Conservation (phyloP, 2,329 filamentous ascomycete species). For the Didymella sp. region DNA sequence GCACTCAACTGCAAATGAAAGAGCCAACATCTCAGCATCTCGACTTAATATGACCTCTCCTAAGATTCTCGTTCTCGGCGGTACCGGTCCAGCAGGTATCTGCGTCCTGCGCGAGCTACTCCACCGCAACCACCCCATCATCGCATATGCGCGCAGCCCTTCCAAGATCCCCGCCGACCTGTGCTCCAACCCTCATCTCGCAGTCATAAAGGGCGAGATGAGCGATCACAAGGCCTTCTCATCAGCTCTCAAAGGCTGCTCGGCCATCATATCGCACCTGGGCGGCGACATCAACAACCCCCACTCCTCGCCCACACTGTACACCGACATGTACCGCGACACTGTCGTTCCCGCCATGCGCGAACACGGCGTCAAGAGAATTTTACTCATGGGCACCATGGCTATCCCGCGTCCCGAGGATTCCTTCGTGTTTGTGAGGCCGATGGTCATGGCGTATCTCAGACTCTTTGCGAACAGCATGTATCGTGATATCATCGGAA, state of each 20-base stretch:
- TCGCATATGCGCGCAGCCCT: conserved; percentile 8
- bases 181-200: background rate
- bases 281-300: background rate
- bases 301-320: background rate
- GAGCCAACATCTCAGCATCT: background rate
- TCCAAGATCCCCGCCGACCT: conserved; percentile 6
- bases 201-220: background rate
- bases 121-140: background rate
- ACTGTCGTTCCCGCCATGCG: background rate
- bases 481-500: conserved; percentile 2
- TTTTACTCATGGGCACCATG: conserved; percentile 8
- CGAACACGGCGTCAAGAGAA: background rate
- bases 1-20: background rate
- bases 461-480: background rate
- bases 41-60: background rate
- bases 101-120: conserved; percentile 9
- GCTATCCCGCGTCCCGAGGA: conserved; percentile 3
- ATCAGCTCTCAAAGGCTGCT: background rate
- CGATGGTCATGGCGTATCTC: conserved; percentile 2
- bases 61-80: conserved; percentile 13
- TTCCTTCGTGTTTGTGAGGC: background rate
- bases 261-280: background rate
- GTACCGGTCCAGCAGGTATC: conserved; percentile 12
- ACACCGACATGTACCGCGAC: background rate
- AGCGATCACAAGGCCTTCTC: background rate